Base-by-base conservation (phyloP, 108 stramenopile species). In the Nitzschia sp. region DNA sequence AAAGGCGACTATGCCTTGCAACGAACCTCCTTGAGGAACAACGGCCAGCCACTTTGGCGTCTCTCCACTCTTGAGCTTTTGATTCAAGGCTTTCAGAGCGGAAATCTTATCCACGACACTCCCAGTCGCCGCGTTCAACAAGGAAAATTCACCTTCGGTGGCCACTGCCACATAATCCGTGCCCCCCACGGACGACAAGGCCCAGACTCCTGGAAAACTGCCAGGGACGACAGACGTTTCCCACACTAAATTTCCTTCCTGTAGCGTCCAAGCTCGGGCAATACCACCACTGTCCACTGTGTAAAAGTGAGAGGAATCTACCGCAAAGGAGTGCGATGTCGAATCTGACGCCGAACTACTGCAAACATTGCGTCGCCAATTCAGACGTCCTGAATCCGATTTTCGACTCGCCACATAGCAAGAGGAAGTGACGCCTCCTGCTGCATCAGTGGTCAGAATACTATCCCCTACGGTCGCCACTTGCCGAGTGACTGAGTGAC, bases 281-380 rank as follows among this genome's bases (percentile, higher is more conserved):
- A 80, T 55, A 0, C 78, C 85, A 19, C 53, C n/a, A n/a, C 70
- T 42, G 59, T 89, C 89, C 18, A 83, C 38, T 31, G 84, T 81
- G 31, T 54, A 85, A n/a, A 83, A 64, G 33, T 13, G 26, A 31
- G 63, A 46, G 3, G 2, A 29, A 13, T 6, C 21, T 24, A 38
- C 54, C 13, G 72, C 47, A n/a, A 75, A 21, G 55, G 59, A 55
- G 47, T 77, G 71, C 49, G 47, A 67, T 13, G 55, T 34, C 33
- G n/a, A 24, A n/a, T n/a, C n/a, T n/a, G n/a, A n/a, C 19, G 46
- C 11, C 30, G 66, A 11, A 46, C 29, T 54, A 30, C 73, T 63
- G 71, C 92, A 93, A 1, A 86, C 89, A 68, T 86, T 78, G 34
- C 84, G 83, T 24, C 92, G 68, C 92, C 92, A 93, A 17, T 75